Conservation (phyloP, 169 alveolate species). For the Plasmodium cynomolgi region DNA sequence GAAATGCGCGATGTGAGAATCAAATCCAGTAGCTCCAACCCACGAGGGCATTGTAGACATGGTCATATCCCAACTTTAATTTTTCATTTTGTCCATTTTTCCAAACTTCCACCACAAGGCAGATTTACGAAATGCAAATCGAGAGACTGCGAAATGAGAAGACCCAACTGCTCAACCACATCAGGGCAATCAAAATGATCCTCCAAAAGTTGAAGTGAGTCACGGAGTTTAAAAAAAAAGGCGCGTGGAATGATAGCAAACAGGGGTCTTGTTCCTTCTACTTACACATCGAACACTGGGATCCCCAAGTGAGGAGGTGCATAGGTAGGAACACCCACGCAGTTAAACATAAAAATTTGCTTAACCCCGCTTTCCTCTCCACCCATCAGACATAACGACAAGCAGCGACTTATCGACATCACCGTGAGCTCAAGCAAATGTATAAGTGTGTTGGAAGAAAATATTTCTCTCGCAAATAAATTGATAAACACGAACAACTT, state of each 20-base stretch:
- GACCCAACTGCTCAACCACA: slow-evolving; percentile 51
- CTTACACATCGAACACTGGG: not conserved
- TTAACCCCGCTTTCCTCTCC: not conserved
- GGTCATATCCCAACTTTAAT: not conserved
- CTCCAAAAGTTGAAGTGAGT: slow-evolving; percentile 47
- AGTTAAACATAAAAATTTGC: not conserved
- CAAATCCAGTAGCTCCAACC: not conserved
- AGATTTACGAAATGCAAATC: slow-evolving; percentile 61
- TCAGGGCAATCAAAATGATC: slow-evolving; percentile 41
- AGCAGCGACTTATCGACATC: slow-evolving; percentile 49
- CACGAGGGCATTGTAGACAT: not conserved
- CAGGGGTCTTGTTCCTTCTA: not conserved
- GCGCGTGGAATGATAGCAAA: not conserved
- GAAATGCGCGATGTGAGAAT: not conserved
- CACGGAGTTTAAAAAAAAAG: not conserved
- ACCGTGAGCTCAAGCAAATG: slow-evolving; percentile 40
- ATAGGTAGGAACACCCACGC: not conserved
- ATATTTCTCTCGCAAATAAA: slow-evolving; percentile 31
- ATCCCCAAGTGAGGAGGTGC: not conserved
- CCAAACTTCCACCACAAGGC: not conserved
- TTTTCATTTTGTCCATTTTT: not conserved
- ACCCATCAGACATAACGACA: slow-evolving; percentile 34
- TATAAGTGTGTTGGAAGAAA: slow-evolving; percentile 44
- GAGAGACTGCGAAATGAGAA: slow-evolving; percentile 42
- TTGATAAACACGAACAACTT: slow-evolving; percentile 35